Base-by-base conservation (phyloP, 2,329 filamentous ascomycete genomes). In the Hymenoscyphus scutula region DNA sequence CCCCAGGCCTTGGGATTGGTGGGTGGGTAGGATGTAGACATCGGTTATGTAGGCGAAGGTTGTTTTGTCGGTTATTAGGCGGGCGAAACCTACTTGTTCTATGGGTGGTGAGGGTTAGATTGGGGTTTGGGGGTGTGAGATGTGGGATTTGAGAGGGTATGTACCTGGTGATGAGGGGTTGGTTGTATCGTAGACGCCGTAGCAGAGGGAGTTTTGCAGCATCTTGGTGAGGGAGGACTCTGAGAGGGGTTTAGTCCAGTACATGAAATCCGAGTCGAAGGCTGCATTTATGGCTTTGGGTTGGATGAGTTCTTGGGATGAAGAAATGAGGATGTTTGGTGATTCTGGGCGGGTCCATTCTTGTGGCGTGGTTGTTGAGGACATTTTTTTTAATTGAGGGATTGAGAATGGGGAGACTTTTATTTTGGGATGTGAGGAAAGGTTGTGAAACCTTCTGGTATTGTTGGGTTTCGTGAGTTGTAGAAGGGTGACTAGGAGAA, bases 1-100 rank as follows among this genome's bases (percentile, higher is more conserved):
- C 3, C 84, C 88, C 1, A 91, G 77, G 0, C 88, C 88, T 4
- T 78, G 76, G 2, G 82, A 80, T 71, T 88, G 86, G 68, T 85
- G 82, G 41, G 80, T 78, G 0, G 82, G 78, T 2, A 83, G 73
- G 25, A 90, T 78, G 72, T 87, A 90, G 34, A 90, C 84, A 69
- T 91, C 89, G 23, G 87, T 88, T 38, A 89, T 75, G 68, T 89
- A 91, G 53, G 82, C 85, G 67, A 90, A 85, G 0, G 87, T 89
- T 53, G 84, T 80, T 69, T 83, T 83, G 74, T 91, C 89, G 5
- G 89, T 92, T 58, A 91, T 77, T 25, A 89, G 75, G 25, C 89
- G 80, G 1, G 80, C 81, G 62, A 87, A 79, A 1, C 85, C 86
- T 55, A 88, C 38, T 53, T 59, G 57, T 25, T 67, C 25, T 78